These are phyloP conservation scores for Fusarium domesticum DNA, from an alignment of 2,329 filamentous ascomycete species.

Conservation along the genomic window DNA sequence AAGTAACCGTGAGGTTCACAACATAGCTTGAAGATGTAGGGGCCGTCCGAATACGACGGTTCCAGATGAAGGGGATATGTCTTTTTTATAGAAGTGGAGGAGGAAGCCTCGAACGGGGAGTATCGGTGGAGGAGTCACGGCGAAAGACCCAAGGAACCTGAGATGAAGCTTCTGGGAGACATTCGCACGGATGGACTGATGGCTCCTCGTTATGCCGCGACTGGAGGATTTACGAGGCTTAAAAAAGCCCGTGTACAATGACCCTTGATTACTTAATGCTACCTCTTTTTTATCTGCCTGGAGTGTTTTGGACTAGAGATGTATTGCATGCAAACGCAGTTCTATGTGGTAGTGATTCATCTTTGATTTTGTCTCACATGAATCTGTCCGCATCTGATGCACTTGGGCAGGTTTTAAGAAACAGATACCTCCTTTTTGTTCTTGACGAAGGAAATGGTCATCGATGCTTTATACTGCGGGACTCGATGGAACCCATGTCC, in stretches of 20 bases:
- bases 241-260: constrained; percentile 41
- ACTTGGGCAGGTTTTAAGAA: too few relatives aligned
- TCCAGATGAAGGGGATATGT: constrained; percentile 14
- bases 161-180: constrained; percentile 6
- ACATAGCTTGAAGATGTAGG: constrained; percentile 2
- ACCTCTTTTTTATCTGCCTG: constrained; percentile 30
- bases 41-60: constrained; percentile 3
- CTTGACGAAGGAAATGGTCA: too few relatives aligned
- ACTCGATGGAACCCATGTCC: not conserved
- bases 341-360: constrained; percentile 2
- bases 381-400: too few relatives aligned
- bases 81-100: constrained; percentile 24
- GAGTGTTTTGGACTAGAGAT: constrained; percentile 28
- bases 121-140: constrained; percentile 12
- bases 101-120: constrained; percentile 13
- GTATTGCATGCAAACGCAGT: constrained; percentile 23
- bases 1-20: constrained; percentile 33
- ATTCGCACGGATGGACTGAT: constrained; percentile 13
- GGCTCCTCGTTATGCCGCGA: constrained; percentile 11
- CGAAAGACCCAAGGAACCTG: constrained; percentile 10
- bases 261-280: constrained; percentile 43
- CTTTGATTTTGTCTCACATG: not conserved
- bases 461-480: not conserved
- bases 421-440: too few relatives aligned
- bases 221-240: constrained; percentile 29